These are phyloP conservation scores for Ascoidea tarda DNA, from an alignment of 805 yeast genomes.

Conservation along the genomic window DNA sequence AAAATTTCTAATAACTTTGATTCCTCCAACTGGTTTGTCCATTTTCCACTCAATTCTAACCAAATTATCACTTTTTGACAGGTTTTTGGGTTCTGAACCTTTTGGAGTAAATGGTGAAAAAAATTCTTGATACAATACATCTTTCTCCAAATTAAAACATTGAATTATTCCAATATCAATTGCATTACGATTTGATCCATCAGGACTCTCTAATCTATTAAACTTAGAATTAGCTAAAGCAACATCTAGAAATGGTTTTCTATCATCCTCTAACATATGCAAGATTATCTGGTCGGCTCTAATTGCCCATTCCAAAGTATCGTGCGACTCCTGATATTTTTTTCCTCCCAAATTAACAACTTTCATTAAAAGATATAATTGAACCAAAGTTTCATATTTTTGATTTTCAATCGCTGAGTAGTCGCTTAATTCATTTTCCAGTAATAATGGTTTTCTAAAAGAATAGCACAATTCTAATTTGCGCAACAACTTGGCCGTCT, in stretches of 20 bases:
- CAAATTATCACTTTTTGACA: slow-evolving; percentile 14
- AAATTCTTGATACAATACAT: slow-evolving; percentile 56
- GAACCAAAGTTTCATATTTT: slow-evolving; percentile 22
- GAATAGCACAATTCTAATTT: slow-evolving; percentile 30
- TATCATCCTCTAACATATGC: slow-evolving; percentile 47
- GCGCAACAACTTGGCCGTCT: slow-evolving; percentile 26
- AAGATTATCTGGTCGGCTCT: slow-evolving; percentile 57
- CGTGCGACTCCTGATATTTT: slow-evolving; percentile 17
- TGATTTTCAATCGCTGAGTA: slow-evolving; percentile 24
- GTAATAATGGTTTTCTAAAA: slow-evolving; percentile 30
- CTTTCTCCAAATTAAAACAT: slow-evolving; percentile 47
- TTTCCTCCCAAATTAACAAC: slow-evolving; percentile 24
- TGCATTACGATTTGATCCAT: slow-evolving; percentile 52
- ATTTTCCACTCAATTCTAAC: slow-evolving; percentile 56
- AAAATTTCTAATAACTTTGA: slow-evolving; percentile 59
- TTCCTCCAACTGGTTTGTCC: slow-evolving; percentile 82
- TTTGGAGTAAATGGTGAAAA: slow-evolving; percentile 32
- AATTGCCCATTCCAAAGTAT: slow-evolving; percentile 44
- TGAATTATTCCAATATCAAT: slow-evolving; percentile 48
- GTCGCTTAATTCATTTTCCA: slow-evolving; percentile 33
- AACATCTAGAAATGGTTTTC: slow-evolving; percentile 57
- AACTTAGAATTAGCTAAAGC: slow-evolving; percentile 49
- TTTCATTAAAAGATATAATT: slow-evolving; percentile 30
- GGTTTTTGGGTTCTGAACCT: slow-evolving; percentile 2
- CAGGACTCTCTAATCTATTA: slow-evolving; percentile 44